Conservation (phyloP, 441 rosid species). For the Pelargonium citronellum region DNA sequence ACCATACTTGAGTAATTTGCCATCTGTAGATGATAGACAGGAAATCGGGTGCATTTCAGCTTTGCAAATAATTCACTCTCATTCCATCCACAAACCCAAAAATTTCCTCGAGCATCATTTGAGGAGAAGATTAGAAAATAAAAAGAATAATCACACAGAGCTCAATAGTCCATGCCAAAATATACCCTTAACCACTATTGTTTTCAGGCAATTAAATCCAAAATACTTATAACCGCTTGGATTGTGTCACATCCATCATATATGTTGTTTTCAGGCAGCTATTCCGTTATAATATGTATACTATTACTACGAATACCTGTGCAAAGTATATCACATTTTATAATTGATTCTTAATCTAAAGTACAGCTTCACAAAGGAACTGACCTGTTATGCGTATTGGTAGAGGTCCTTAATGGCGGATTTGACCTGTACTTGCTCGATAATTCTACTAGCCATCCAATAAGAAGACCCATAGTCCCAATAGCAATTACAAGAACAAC, state of each 20-base stretch:
- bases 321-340: too few relatives aligned
- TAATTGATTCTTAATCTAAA: not conserved
- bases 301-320: too few relatives aligned
- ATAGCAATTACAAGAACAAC: conserved; percentile 76
- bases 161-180: too few relatives aligned
- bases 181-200: too few relatives aligned
- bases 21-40: conserved; percentile 33
- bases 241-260: too few relatives aligned
- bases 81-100: conserved; percentile 11
- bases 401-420: conserved; percentile 40
- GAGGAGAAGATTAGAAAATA: too few relatives aligned
- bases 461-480: conserved; percentile 65
- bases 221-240: too few relatives aligned
- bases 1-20: conserved; percentile 46
- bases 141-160: too few relatives aligned
- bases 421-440: conserved; percentile 52
- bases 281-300: too few relatives aligned
- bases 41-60: conserved; percentile 6
- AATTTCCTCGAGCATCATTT: too few relatives aligned
- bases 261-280: too few relatives aligned
- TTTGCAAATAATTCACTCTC: not conserved
- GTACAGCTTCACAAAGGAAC: conserved; percentile 13
- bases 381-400: conserved; percentile 41
- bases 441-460: conserved; percentile 74
- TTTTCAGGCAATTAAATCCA: too few relatives aligned